phyloP scores from a whole-genome alignment of 805 yeast species.

The Metschnikowia continentalis region DNA sequence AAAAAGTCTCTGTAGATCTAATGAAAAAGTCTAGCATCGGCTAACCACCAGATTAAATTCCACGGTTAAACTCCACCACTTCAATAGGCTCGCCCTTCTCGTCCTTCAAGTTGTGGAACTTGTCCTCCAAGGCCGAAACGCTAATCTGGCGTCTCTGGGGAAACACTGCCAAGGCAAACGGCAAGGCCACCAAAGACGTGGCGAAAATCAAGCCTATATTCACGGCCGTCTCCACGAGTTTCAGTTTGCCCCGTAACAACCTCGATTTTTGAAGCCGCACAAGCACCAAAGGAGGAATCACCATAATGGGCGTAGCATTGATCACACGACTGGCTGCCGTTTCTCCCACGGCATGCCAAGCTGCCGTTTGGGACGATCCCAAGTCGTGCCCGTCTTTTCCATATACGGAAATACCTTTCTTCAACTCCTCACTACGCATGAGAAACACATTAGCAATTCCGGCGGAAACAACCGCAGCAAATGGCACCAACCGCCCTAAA shows the following conservation, averaged over 20 bases:
- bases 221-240: conserved; percentile 60
- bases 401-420: conserved; percentile 73
- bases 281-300: conserved; percentile 82
- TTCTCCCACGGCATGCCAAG: conserved; percentile 90
- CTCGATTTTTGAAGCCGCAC: conserved; percentile 68
- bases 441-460: conserved; percentile 94
- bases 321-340: conserved; percentile 94
- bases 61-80: conserved; percentile 84
- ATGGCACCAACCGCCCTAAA: conserved; percentile 86
- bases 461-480: conserved; percentile 97
- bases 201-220: conserved; percentile 81
- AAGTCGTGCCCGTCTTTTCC: conserved; percentile 60
- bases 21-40: no score
- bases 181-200: conserved; percentile 83
- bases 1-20: background rate
- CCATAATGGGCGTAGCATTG: conserved; percentile 98
- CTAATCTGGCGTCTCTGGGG: conserved; percentile 77
- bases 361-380: conserved; percentile 77
- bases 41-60: conserved; percentile 52
- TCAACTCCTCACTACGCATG: conserved; percentile 94
- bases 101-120: conserved; percentile 59
- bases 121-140: conserved; percentile 58
- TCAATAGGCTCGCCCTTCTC: conserved; percentile 53
- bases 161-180: conserved; percentile 93
- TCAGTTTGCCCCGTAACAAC: conserved; percentile 62